Conservation (phyloP, 495 filamentous ascomycete genomes). For the Lophiotrema nucula region DNA sequence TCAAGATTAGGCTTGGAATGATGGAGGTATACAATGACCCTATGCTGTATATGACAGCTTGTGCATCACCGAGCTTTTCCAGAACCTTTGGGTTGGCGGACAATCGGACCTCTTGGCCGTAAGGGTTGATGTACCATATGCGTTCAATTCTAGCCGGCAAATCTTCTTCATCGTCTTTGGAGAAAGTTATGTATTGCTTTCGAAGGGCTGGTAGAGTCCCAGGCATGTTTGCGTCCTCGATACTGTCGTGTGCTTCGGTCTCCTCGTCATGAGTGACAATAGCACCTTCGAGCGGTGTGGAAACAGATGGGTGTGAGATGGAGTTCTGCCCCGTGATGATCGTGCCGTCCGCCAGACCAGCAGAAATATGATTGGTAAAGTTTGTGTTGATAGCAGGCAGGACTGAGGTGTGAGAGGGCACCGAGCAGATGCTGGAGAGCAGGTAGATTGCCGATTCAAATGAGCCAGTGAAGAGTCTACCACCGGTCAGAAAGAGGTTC, state of each 20-base stretch:
- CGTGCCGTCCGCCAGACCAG: conserved; percentile 70
- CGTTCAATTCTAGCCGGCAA: conserved; percentile 74
- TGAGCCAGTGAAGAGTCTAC: conserved; percentile 42
- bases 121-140: conserved; percentile 97
- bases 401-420: conserved; percentile 71
- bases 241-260: conserved; percentile 42
- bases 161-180: conserved; percentile 65
- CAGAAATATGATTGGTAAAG: conserved; percentile 90
- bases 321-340: conserved; percentile 89
- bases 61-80: conserved; percentile 58
- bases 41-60: conserved; percentile 82
- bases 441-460: conserved; percentile 46
- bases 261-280: conserved; percentile 14
- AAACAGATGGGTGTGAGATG: conserved; percentile 78
- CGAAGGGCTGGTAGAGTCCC: conserved; percentile 78
- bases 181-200: conserved; percentile 74
- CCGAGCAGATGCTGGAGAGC: conserved; percentile 68
- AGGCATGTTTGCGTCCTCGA: conserved; percentile 86
- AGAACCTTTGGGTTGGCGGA: conserved; percentile 77
- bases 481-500: conserved; percentile 83
- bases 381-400: conserved; percentile 91
- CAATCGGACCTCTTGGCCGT: conserved; percentile 84
- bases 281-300: conserved; percentile 43
- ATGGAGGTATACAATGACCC: conserved; percentile 76
- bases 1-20: conserved; percentile 69